Conservation (phyloP, 1,284 basidiomycete species). For the Leccinum variabile region DNA sequence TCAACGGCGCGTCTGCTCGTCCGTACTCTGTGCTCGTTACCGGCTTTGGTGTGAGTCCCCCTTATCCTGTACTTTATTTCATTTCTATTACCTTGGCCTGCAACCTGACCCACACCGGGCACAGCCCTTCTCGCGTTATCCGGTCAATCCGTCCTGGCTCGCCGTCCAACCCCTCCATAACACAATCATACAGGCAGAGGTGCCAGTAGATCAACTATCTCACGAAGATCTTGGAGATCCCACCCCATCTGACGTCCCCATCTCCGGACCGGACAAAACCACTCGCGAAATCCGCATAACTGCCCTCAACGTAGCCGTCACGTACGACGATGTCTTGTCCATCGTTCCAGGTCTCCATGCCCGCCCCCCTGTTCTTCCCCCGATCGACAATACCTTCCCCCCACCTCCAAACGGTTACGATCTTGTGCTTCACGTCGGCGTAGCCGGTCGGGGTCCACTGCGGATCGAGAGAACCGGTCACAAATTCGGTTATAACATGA, state of each 20-base stretch:
- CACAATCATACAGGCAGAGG: slow-evolving; percentile 44
- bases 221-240: slow-evolving; percentile 12
- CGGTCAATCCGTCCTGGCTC: slow-evolving; percentile 63
- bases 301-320: slow-evolving; percentile 57
- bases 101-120: slow-evolving; percentile 19
- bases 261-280: slow-evolving; percentile 9
- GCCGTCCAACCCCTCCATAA: slow-evolving; percentile 59
- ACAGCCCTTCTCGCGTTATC: slow-evolving; percentile 57
- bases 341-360: slow-evolving; percentile 60
- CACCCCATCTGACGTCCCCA: slow-evolving; percentile 3
- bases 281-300: slow-evolving; percentile 57
- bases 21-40: slow-evolving; percentile 53
- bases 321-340: slow-evolving; percentile 60
- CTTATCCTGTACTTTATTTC: slow-evolving; percentile 25
- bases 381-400: slow-evolving; percentile 35
- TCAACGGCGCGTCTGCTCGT: slow-evolving; percentile 22
- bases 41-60: slow-evolving; percentile 56
- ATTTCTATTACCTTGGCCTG: slow-evolving; percentile 10
- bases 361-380: slow-evolving; percentile 58
- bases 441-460: slow-evolving; percentile 62
- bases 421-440: slow-evolving; percentile 71
- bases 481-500: slow-evolving; percentile 70
- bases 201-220: slow-evolving; percentile 21
- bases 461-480: slow-evolving; percentile 68
- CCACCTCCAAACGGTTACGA: slow-evolving; percentile 64